A percentile compares a stretch with the other conserved stretches of the same genome.
Evolutionary conservation across 148 eudicot species (phyloP).

Genomic region (Cornus florida): DNA sequence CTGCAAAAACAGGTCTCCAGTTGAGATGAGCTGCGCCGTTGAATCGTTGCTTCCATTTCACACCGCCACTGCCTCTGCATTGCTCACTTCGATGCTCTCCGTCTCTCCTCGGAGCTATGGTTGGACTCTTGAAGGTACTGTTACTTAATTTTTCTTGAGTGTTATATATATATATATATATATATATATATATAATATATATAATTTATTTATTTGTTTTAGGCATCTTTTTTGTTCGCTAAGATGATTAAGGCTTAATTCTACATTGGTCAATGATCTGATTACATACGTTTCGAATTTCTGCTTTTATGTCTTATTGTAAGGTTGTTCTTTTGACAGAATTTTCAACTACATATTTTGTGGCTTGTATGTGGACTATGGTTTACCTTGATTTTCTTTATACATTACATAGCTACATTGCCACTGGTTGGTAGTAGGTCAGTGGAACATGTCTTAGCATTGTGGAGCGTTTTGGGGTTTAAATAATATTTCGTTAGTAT

Average conservation of each 20-base stretch:
- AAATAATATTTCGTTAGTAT: too few species aligned
- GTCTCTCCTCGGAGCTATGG: conserved; percentile 49
- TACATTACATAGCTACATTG: background rate
- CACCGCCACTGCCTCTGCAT: conserved; percentile 84
- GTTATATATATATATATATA: conserved; percentile 8
- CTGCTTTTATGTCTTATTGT: too few species aligned
- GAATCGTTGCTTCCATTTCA: conserved; percentile 83
- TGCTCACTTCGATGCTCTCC: conserved; percentile 84
- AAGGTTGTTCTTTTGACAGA: background rate
- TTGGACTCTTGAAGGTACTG: conserved; percentile 79
- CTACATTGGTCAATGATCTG: background rate
- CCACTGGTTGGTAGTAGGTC: background rate
- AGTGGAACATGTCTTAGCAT: background rate
- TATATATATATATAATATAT: too few species aligned
- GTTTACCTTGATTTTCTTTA: background rate
- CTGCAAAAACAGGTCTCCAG: conserved; percentile 53
- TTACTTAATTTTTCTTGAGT: background rate
- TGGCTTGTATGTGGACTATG: background rate
- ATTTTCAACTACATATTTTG: background rate
- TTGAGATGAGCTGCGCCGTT: conserved; percentile 59
- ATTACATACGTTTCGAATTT: too few species aligned
- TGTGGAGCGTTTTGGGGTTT: background rate
- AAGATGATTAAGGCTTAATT: background rate
- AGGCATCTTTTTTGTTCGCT: background rate
- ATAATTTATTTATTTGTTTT: too few species aligned